Evolutionary conservation across 2,329 filamentous ascomycete genomes (phyloP), one percentile per base, ranked within the genome.

Genomic region (Ophiocordyceps camponoti-floridani): DNA sequence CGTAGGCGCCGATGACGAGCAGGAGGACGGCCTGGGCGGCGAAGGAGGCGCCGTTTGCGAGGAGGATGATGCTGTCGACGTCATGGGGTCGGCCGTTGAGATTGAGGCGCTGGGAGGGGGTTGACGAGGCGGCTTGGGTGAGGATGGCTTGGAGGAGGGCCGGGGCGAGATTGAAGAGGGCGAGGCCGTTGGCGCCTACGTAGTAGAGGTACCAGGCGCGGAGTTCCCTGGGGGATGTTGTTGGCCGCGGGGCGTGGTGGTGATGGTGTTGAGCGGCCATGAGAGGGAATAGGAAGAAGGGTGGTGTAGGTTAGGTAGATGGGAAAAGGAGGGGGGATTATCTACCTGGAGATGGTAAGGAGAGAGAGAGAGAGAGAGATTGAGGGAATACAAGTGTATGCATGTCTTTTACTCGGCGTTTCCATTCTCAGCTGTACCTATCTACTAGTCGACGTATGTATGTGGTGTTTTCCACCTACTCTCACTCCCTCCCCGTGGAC

Each of bases 31-130:
- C 70, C 54, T 83, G 79, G 33, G 80, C 69, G 2, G 77, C 76
- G 54, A 84, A 84, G 14, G 71, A 77, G 46, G 82, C 75, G 44
- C 79, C 79, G 52, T 82, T 82, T 55, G 69, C 68, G 0, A 81
- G 63, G 8, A 83, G 62, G 4, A 83, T 75, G 45, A 82, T 77
- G 46, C 71, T 77, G 56, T 79, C 77, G 52, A 79, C 71, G n/a
- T 73, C 73, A 45, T 75, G 68, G 23, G 66, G 58, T 35, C 62
- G 62, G 13, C 77, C 77, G 1, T 70, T 69, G 48, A 82, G 81
- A 2, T 53, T 51, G 19, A 82, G 58, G 1, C 70, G 62, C 2
- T 65, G 68, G 10, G 63, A 64, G 43, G 73, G 67, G 3, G 64
- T 64, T 14, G 4, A 9, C 11, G 30, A 14, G 8, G 72, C 75